Conservation (phyloP, 768 basidiomycete genomes). For the Leucosporidium yakuticum region DNA sequence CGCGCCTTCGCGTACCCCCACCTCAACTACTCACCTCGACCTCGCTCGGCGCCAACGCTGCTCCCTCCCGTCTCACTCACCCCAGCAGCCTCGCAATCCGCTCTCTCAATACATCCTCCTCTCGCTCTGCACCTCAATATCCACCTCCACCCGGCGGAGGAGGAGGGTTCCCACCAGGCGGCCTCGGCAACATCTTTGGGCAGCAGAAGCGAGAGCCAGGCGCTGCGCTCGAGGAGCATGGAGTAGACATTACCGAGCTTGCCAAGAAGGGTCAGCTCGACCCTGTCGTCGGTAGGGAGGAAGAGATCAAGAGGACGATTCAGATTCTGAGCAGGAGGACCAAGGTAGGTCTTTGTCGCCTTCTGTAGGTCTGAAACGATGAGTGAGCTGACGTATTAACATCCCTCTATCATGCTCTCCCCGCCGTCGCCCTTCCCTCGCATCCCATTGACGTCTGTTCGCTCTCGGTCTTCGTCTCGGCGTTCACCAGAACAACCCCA, state of each 20-base stretch:
- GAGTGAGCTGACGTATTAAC: slow-evolving; percentile 6
- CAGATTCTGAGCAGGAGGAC: slow-evolving; percentile 51
- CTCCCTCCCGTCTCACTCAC: neutral
- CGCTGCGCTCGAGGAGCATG: slow-evolving; percentile 45
- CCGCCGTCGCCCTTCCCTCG: too few species aligned
- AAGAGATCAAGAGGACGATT: slow-evolving; percentile 37
- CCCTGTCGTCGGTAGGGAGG: slow-evolving; percentile 45
- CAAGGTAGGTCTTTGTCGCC: slow-evolving; percentile 86
- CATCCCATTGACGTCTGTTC: too few species aligned
- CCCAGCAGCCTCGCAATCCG: neutral
- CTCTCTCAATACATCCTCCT: too few species aligned
- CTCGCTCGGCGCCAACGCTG: neutral
- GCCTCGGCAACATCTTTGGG: slow-evolving; percentile 35
- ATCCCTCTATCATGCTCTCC: too few species aligned
- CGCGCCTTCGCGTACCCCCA: neutral
- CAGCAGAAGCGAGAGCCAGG: slow-evolving; percentile 28
- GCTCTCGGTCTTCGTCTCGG: neutral
- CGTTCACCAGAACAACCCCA: slow-evolving; percentile 63
- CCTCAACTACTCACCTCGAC: neutral
- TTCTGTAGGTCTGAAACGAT: too few species aligned
- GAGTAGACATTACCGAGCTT: slow-evolving; percentile 43
- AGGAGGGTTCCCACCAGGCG: slow-evolving; percentile 29
- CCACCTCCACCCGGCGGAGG: slow-evolving; percentile 16
- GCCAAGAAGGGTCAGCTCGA: slow-evolving; percentile 46
- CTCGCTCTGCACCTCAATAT: neutral